These are phyloP conservation scores for Pseudogymnoascus pannorum DNA, from an alignment of 2,329 filamentous ascomycete genomes.

Conservation along the genomic window DNA sequence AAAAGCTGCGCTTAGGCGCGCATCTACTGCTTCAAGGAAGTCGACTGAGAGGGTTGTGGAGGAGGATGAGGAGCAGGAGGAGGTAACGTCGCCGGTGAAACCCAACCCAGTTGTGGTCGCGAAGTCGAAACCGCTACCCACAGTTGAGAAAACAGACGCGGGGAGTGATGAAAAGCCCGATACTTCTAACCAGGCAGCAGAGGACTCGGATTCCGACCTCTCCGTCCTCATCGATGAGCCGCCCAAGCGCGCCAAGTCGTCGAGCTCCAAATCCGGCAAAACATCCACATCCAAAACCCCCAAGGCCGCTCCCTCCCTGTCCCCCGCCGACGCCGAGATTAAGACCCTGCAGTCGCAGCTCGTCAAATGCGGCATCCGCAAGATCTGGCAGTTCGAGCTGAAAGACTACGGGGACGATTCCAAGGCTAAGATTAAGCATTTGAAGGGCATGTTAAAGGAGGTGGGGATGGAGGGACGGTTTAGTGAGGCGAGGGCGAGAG, in stretches of 20 bases:
- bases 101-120: not conserved
- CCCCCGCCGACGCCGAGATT: constrained; percentile 69
- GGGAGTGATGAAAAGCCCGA: constrained; percentile 12
- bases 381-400: constrained; percentile 83
- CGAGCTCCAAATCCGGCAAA: constrained; percentile 35
- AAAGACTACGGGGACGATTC: constrained; percentile 63
- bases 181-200: constrained; percentile 26
- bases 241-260: constrained; percentile 39
- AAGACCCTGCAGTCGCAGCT: constrained; percentile 84
- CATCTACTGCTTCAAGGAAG: constrained; percentile 35
- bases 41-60: constrained; percentile 14
- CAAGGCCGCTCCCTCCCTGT: constrained; percentile 31
- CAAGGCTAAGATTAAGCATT: constrained; percentile 73
- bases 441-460: constrained; percentile 71
- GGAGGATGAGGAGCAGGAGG: constrained; percentile 13
- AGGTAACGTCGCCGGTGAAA: not conserved
- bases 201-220: constrained; percentile 50
- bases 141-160: constrained; percentile 6
- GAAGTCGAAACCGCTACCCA: not conserved
- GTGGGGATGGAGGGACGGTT: constrained; percentile 85
- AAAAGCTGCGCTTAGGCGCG: constrained; percentile 26
- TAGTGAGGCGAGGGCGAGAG: constrained; percentile 72
- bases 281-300: constrained; percentile 17
- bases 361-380: constrained; percentile 83
- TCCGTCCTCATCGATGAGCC: constrained; percentile 73